Base-by-base conservation (phyloP, 495 filamentous ascomycete species). In the Aspergillus incahuasiensis region DNA sequence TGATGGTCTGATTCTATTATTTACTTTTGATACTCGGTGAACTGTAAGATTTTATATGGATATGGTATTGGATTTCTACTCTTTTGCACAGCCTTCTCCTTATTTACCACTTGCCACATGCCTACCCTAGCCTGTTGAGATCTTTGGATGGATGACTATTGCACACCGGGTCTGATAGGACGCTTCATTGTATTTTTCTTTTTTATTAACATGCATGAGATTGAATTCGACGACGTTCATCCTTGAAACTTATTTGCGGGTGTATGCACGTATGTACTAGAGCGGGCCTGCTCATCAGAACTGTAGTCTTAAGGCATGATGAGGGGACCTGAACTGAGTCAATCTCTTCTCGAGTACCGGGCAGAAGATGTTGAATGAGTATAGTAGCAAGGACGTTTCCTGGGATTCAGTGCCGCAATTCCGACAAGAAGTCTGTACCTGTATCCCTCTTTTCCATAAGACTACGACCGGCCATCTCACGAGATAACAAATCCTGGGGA, bases 1-100 rank as follows among this genome's bases (percentile, higher is more conserved):
- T 74, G 65, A 76, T 74, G 74, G 66, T 63, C 61, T 63, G 3
- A 55, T 57, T 50, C 38, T 55, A 15, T 46, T 40, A 4, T 40
- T 40, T 40, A 8, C 13, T 40, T 6, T 40, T 40, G 13, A 18
- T 3, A 16, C 8, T 40, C 1, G 48, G 34, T 50, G 48, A 50
- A 50, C 20, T 50, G 48, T 50, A 39, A 40, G 43, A 41, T 54
- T 57, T 60, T 46, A 47, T 56, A 48, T 58, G 57, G 46, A 58
- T 52, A 54, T 58, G 59, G 41, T 35, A 60, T 56, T 55, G 41
- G 40, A 61, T 56, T 53, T 18, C 52, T 28, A n/a, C n/a, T n/a
- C n/a, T n/a, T n/a, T n/a, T n/a, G n/a, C n/a, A n/a, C n/a, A n/a
- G n/a, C n/a, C n/a, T 57, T 46, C 50, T 47, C 53, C 38, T 16